Conservation (phyloP, 1,284 basidiomycete genomes). For the Meripilus lineatus region DNA sequence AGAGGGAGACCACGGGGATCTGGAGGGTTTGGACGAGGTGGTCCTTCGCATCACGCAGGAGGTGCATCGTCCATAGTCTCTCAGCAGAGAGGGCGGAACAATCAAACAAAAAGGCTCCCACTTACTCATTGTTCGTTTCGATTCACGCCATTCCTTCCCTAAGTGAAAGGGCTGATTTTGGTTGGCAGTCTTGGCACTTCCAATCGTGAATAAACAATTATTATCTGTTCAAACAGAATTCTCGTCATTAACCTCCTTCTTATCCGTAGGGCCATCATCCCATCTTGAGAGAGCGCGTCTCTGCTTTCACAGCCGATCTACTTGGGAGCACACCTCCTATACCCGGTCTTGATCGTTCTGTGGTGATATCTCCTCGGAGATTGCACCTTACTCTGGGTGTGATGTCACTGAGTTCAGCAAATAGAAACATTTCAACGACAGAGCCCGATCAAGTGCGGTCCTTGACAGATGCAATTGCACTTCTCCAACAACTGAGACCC, state of each 20-base stretch:
- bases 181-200: constrained; percentile 20
- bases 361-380: constrained; percentile 56
- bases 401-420: constrained; percentile 44
- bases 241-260: not conserved
- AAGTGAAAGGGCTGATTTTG: too few species aligned
- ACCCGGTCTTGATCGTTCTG: constrained; percentile 51
- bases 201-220: constrained; percentile 12
- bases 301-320: constrained; percentile 43
- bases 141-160: not conserved
- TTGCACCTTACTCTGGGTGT: constrained; percentile 70
- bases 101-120: too few species aligned
- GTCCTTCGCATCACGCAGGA: too few species aligned
- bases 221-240: not conserved
- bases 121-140: not conserved
- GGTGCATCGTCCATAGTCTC: too few species aligned
- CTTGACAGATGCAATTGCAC: constrained; percentile 38
- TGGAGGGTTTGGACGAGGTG: too few species aligned
- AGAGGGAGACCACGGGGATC: too few species aligned
- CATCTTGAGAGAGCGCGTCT: constrained; percentile 35
- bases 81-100: too few species aligned
- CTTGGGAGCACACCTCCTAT: constrained; percentile 32
- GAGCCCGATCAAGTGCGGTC: constrained; percentile 22
- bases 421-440: constrained; percentile 1
- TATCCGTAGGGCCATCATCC: constrained; percentile 46
- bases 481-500: constrained; percentile 45